Conservation (phyloP, 371 early-diverging fungal genomes). For the Nematocida minor region DNA sequence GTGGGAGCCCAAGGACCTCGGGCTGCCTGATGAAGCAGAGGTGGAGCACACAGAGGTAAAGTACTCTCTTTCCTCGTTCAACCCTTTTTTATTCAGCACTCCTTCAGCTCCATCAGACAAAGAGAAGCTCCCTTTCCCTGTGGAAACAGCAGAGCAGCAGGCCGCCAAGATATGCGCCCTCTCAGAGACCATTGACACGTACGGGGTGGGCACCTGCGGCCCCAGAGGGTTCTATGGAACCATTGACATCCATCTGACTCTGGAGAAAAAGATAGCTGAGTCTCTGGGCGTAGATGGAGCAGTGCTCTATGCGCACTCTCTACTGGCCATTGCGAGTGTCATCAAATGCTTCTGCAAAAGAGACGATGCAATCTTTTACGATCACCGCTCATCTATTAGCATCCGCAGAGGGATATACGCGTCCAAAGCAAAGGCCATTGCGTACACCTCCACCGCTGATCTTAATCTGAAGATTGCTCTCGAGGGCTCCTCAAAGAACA, state of each 20-base stretch:
- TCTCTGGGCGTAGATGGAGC: slow-evolving; percentile 79
- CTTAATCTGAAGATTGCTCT: slow-evolving; percentile 53
- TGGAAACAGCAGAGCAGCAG: slow-evolving; percentile 13
- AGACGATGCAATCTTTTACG: slow-evolving; percentile 82
- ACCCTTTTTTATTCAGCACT: slow-evolving; percentile 31
- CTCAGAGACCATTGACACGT: slow-evolving; percentile 70
- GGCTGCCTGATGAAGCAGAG: background rate
- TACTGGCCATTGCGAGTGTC: slow-evolving; percentile 80
- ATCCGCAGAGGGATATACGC: slow-evolving; percentile 60
- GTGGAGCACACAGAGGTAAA: background rate
- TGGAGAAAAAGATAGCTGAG: slow-evolving; percentile 79
- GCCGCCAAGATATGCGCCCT: slow-evolving; percentile 53
- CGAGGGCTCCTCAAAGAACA: slow-evolving; percentile 65
- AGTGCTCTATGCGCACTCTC: slow-evolving; percentile 93
- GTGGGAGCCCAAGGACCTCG: slow-evolving; percentile 39
- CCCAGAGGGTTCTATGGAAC: slow-evolving; percentile 99
- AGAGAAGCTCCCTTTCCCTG: background rate
- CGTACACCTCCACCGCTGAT: slow-evolving; percentile 52
- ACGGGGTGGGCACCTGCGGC: slow-evolving; percentile 93
- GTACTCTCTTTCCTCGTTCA: slow-evolving; percentile 21
- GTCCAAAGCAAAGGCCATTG: slow-evolving; percentile 54
- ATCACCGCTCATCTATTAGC: slow-evolving; percentile 55
- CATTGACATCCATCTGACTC: slow-evolving; percentile 85
- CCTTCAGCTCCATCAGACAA: background rate
- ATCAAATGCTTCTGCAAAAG: slow-evolving; percentile 94